Evolutionary conservation across 257 asterid species (phyloP).

Genomic region (Plantago ovata): DNA sequence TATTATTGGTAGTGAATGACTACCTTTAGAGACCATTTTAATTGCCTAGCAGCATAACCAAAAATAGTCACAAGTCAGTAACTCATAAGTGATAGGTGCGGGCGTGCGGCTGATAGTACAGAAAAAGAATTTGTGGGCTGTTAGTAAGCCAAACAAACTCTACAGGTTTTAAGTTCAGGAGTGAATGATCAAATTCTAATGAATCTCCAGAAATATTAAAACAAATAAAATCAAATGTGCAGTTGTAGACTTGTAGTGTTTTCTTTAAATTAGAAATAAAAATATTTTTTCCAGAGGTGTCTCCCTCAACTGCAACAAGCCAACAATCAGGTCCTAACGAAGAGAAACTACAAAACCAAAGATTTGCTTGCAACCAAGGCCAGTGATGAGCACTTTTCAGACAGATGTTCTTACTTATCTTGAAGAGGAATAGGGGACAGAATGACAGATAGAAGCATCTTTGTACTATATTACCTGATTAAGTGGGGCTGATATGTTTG

Average conservation of each 20-base stretch:
- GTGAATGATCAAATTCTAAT: too few species aligned
- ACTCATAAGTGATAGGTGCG: too few species aligned
- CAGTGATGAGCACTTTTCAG: background rate
- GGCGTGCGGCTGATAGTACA: too few species aligned
- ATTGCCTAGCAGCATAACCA: slow-evolving; percentile 57
- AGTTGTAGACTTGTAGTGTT: too few species aligned
- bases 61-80: background rate
- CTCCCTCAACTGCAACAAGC: too few species aligned
- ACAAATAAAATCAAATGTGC: too few species aligned
- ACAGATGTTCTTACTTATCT: background rate
- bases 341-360: background rate
- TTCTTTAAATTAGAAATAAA: too few species aligned
- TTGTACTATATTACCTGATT: slow-evolving; percentile 46
- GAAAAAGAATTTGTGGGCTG: too few species aligned
- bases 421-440: background rate
- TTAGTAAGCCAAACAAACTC: too few species aligned
- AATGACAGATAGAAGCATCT: background rate
- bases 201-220: too few species aligned
- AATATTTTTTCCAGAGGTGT: too few species aligned
- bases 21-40: slow-evolving; percentile 46
- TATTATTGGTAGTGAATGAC: slow-evolving; percentile 45
- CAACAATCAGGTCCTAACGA: background rate
- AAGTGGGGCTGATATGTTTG: slow-evolving; percentile 54
- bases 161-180: too few species aligned
- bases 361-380: background rate